Evolutionary conservation across 2,329 filamentous ascomycete genomes (phyloP).

Genomic region (Diplodia seriata): DNA sequence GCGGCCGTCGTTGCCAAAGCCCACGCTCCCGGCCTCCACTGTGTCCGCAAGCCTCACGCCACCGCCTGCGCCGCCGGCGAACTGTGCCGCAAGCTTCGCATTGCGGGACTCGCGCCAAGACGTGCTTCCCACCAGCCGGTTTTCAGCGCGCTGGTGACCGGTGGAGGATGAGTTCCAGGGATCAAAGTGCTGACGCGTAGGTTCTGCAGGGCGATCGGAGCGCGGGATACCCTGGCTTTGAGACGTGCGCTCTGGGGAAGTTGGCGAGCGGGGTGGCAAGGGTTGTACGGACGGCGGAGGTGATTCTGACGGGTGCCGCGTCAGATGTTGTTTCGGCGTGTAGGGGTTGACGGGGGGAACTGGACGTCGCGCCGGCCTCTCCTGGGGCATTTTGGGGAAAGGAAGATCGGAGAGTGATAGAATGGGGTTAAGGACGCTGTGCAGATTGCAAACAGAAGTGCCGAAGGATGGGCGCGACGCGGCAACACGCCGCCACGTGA

Average conservation of each 20-base stretch:
- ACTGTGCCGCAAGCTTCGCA: conserved; percentile 74
- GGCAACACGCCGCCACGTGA: conserved; percentile 13
- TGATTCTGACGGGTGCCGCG: conserved; percentile 1
- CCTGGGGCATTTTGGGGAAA: neutral
- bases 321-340: conserved; percentile 13
- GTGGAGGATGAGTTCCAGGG: conserved; percentile 76
- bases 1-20: conserved; percentile 59
- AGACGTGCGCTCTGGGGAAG: conserved; percentile 8
- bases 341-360: neutral
- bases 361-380: neutral
- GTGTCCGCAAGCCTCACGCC: conserved; percentile 68
- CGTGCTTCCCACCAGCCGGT: conserved; percentile 64
- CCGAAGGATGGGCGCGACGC: neutral
- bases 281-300: conserved; percentile 32
- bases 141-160: conserved; percentile 80
- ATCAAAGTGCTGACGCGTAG: conserved; percentile 59
- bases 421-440: neutral
- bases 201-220: conserved; percentile 33
- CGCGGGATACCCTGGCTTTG: conserved; percentile 15
- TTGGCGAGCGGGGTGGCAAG: conserved; percentile 20
- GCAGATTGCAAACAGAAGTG: neutral
- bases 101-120: conserved; percentile 76
- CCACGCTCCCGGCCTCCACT: conserved; percentile 68
- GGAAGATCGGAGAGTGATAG: neutral
- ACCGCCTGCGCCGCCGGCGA: conserved; percentile 60